These are phyloP conservation scores for Parastagonospora avenae DNA, from an alignment of 2,329 filamentous ascomycete genomes.

Conservation along the genomic window DNA sequence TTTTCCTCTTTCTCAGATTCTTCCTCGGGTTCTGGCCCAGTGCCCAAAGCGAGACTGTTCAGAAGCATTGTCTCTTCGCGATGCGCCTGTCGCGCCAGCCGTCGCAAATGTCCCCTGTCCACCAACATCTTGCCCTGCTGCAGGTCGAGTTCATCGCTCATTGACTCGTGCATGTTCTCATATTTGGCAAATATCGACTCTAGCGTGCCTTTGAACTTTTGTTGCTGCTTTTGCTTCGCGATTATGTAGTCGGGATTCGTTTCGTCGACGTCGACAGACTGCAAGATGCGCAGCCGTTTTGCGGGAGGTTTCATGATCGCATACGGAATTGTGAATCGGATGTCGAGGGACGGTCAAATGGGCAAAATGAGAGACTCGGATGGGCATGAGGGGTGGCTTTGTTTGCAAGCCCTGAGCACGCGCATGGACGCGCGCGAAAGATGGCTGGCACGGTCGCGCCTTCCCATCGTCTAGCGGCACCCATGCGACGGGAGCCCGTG, in stretches of 20 bases:
- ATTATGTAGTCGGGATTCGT: constrained; percentile 44
- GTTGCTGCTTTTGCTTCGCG: constrained; percentile 44
- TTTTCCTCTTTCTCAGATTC: constrained; percentile 43
- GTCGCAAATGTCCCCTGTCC: constrained; percentile 81
- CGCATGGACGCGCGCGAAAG: constrained; percentile 25
- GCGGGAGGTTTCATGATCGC: constrained; percentile 60
- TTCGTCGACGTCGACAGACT: constrained; percentile 41
- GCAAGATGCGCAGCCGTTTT: constrained; percentile 65
- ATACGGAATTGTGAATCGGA: constrained; percentile 6
- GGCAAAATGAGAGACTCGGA: neutral
- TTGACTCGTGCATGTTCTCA: constrained; percentile 76
- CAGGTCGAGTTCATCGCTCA: constrained; percentile 90
- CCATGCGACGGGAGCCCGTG: constrained; percentile 29
- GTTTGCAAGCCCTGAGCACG: constrained; percentile 11
- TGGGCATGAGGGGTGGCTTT: constrained; percentile 7
- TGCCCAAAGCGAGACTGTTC: constrained; percentile 25
- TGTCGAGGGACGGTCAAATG: constrained; percentile 1
- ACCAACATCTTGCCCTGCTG: constrained; percentile 81
- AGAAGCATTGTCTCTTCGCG: constrained; percentile 30
- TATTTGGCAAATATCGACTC: constrained; percentile 92
- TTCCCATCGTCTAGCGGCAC: constrained; percentile 11
- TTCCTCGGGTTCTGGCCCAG: constrained; percentile 44
- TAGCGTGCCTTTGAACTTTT: constrained; percentile 67
- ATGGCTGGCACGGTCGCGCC: constrained; percentile 27
- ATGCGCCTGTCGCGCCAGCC: constrained; percentile 52